Conservation (phyloP, 257 asterid genomes). For the Eustoma russellianum region DNA sequence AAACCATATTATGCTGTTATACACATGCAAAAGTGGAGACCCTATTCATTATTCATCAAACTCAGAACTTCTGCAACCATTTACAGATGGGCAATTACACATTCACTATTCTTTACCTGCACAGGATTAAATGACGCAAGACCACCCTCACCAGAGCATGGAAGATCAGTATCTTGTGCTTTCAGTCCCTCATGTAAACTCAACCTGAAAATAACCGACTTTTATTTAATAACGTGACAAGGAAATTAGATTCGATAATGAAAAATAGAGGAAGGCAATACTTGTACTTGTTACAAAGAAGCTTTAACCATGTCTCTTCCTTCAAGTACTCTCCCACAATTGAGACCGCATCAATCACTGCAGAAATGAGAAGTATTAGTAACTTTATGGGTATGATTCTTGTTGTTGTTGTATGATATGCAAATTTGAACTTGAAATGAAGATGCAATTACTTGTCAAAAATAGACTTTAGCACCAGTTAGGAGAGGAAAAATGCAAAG, state of each 20-base stretch:
- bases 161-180: constrained; percentile 18
- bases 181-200: constrained; percentile 36
- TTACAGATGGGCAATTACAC: neutral
- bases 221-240: constrained; percentile 5
- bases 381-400: too few species aligned
- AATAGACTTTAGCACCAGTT: too few species aligned
- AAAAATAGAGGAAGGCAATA: constrained; percentile 21
- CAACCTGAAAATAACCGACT: constrained; percentile 34
- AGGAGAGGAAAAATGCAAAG: too few species aligned
- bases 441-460: too few species aligned
- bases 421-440: too few species aligned
- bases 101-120: constrained; percentile 32
- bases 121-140: constrained; percentile 31
- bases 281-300: constrained; percentile 64
- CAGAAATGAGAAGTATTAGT: neutral
- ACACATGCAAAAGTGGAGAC: too few species aligned
- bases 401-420: too few species aligned
- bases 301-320: constrained; percentile 83
- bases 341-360: constrained; percentile 67
- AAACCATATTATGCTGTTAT: too few species aligned
- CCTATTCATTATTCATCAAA: neutral
- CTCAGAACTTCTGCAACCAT: neutral
- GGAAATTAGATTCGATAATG: constrained; percentile 1
- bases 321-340: constrained; percentile 82
- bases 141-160: constrained; percentile 32